Conservation (phyloP, 768 basidiomycete genomes). For the Trametes sanguinea region DNA sequence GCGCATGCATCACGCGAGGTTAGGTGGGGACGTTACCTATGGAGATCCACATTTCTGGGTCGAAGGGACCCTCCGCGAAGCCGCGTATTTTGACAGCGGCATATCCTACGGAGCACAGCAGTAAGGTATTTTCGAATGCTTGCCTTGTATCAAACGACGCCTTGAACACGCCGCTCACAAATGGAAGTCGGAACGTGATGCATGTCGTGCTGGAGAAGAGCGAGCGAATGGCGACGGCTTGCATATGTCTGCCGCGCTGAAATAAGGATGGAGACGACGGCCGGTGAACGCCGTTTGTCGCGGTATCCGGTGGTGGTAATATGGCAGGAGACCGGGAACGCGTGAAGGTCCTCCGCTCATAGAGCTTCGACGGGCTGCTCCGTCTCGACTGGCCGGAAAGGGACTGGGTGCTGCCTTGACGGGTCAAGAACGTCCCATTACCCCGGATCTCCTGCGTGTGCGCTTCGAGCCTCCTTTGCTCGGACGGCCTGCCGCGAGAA, state of each 20-base stretch:
- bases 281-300: constrained; percentile 35
- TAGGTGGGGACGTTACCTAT: constrained; percentile 43
- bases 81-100: constrained; percentile 51
- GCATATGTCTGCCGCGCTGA: constrained; percentile 43
- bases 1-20: constrained; percentile 1
- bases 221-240: constrained; percentile 29
- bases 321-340: constrained; percentile 73
- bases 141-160: constrained; percentile 64
- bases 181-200: constrained; percentile 47
- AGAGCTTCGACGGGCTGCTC: constrained; percentile 36
- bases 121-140: constrained; percentile 62
- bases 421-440: constrained; percentile 11
- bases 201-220: constrained; percentile 53
- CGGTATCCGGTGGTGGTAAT: constrained; percentile 28
- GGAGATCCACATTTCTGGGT: constrained; percentile 46
- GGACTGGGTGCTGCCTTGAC: constrained; percentile 14
- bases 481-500: constrained; percentile 25
- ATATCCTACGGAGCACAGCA: constrained; percentile 63
- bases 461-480: constrained; percentile 18
- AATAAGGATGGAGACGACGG: constrained; percentile 45
- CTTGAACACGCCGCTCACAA: constrained; percentile 41
- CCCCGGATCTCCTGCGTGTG: constrained; percentile 13
- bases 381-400: constrained; percentile 43
- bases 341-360: constrained; percentile 53
- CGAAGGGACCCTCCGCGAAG: constrained; percentile 32